Evolutionary conservation across 1,139 yeast genomes (phyloP), one percentile per base, ranked within the genome.

Genomic region (Candida labiduridarum): DNA sequence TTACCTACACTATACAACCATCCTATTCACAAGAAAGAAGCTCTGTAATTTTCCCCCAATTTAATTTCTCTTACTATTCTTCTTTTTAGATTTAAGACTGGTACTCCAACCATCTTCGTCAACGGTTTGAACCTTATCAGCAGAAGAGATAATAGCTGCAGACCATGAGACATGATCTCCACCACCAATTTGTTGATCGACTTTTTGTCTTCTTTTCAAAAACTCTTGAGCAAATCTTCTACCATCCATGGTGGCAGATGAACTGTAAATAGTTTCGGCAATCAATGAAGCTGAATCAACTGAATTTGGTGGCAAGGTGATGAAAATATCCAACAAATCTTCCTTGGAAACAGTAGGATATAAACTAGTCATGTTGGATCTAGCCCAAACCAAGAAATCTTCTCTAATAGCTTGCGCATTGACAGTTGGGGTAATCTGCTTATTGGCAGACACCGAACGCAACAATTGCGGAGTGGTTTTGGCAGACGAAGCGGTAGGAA

Each of bases 181-280:
- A 22, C 61, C 54, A 9, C 76, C 80, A 51, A 80, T 71, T 54
- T 76, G 78, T 54, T 72, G 80, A 64, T 89, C 96, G 47, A 89
- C 91, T 51, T 74, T 79, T 56, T 77, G 78, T 63, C 95, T 85
- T 64, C 88, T 84, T 70, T 87, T 88, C 66, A 87, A 74, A 66
- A 94, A 94, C 63, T 94, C 99, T 52, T 81, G 83, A 1, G 98
- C 96, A 74, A 92, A 94, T 56, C 96, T 80, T 65, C 97, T 84
- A 19, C 98, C 99, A 65, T 94, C 97, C 89, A 94, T 85, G 2
- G 95, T 87, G 2, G 95, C 82, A 29, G 97, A 89, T 57, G 94
- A 89, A 46, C 95, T 84, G 69, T 91, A 92, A 54, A 94, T 85
- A 12, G 97, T 89, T 65, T 94, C 99, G 3, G 96, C 86, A 63